Percentiles rank a stretch among this genome's conserved stretches.
Evolutionary conservation across 352 stramenopile genomes (phyloP).

Genomic region (Phytopythium delawarense): DNA sequence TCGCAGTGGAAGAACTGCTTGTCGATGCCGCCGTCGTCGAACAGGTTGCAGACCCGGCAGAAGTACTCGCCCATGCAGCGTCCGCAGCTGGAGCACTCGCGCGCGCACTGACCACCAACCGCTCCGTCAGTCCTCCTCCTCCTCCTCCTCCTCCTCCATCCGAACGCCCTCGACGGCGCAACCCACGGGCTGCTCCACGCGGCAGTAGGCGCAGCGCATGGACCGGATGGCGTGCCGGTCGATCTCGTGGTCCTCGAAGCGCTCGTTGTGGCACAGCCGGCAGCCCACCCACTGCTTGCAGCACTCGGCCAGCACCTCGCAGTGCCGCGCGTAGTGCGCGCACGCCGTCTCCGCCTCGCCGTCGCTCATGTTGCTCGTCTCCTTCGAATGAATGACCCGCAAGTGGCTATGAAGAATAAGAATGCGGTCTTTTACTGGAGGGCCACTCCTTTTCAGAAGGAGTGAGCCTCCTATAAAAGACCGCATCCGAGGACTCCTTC

Average conservation of each 20-base stretch:
- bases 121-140: background rate
- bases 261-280: conserved; percentile 63
- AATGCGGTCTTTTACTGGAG: no score
- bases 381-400: background rate
- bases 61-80: conserved; percentile 58
- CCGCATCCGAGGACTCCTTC: no score
- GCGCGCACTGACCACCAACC: conserved; percentile 32
- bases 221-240: conserved; percentile 68
- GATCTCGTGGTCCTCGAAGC: conserved; percentile 58
- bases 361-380: background rate
- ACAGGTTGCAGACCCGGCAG: conserved; percentile 67
- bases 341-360: conserved; percentile 17
- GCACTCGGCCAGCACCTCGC: conserved; percentile 68
- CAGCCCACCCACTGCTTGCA: conserved; percentile 72
- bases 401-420: background rate
- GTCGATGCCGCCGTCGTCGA: conserved; percentile 51
- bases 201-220: conserved; percentile 66
- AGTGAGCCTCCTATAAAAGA: no score
- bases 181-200: conserved; percentile 54
- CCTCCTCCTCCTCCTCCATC: background rate
- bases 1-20: conserved; percentile 78
- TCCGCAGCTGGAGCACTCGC: conserved; percentile 41
- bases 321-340: conserved; percentile 58
- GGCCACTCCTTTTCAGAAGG: no score
- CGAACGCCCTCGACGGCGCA: background rate